A percentile compares a stretch with the other conserved stretches of the same genome.
These are phyloP conservation scores for Paracamarosporium sp. DNA, from an alignment of 2,329 filamentous ascomycete species.

Conservation along the genomic window DNA sequence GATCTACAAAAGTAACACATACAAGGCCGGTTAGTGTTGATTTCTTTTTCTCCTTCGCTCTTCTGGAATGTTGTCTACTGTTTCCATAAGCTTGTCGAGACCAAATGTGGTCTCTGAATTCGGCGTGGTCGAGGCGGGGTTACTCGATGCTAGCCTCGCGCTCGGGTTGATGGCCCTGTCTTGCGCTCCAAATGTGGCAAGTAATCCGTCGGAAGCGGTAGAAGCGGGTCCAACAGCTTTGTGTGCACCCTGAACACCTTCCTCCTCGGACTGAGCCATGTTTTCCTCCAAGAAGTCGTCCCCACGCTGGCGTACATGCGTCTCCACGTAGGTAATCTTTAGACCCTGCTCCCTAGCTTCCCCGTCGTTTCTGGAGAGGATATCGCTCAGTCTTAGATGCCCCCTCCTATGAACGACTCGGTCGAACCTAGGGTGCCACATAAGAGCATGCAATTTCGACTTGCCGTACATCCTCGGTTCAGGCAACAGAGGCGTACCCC, in stretches of 20 bases:
- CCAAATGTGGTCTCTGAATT: no score
- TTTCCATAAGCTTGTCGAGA: no score
- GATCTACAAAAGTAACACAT: neutral
- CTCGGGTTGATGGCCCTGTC: neutral
- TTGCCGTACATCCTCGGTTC: slow-evolving; percentile 24
- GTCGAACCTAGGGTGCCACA: slow-evolving; percentile 17
- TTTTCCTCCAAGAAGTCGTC: neutral
- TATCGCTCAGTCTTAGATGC: neutral
- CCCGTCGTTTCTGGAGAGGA: neutral
- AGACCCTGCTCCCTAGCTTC: neutral
- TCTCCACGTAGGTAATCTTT: neutral
- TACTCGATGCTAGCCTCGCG: neutral
- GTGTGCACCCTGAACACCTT: neutral
- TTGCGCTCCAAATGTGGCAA: neutral
- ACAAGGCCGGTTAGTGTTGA: neutral
- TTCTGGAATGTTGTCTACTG: neutral
- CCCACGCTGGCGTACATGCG: neutral
- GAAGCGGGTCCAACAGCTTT: neutral
- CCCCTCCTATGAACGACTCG: neutral
- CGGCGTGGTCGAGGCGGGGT: neutral
- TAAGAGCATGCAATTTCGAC: neutral
- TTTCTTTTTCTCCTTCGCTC: no score
- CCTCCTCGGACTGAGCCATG: neutral
- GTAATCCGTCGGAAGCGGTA: neutral
- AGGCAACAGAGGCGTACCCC: slow-evolving; percentile 31